Percentiles rank a stretch among this genome's conserved stretches.
Conservation (phyloP, 2,329 filamentous ascomycete genomes). For the Dactylonectria macrodidyma region DNA sequence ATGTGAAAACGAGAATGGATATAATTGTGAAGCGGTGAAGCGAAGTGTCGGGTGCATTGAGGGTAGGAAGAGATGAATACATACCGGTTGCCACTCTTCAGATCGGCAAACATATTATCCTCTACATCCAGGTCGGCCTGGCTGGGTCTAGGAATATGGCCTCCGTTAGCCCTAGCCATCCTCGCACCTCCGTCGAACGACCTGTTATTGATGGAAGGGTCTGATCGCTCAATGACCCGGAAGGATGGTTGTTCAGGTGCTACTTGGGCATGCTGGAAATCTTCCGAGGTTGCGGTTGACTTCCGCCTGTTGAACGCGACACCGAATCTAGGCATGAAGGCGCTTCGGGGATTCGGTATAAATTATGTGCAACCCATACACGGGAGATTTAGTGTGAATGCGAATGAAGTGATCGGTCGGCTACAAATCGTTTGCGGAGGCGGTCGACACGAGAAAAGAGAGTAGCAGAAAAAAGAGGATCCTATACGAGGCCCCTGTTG, state of each 20-base stretch:
- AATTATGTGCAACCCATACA: conserved; percentile 48
- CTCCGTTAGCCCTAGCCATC: conserved; percentile 56
- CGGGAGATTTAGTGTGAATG: conserved; percentile 27
- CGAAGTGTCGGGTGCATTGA: conserved; percentile 17
- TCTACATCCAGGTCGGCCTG: conserved; percentile 61
- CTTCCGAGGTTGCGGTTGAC: conserved; percentile 69
- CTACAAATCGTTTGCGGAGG: conserved; percentile 37
- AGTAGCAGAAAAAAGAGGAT: conserved; percentile 36
- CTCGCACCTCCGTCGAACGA: conserved; percentile 67
- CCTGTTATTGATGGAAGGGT: conserved; percentile 59
- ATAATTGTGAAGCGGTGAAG: conserved; percentile 39
- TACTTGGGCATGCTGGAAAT: conserved; percentile 66
- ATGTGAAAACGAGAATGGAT: conserved; percentile 39
- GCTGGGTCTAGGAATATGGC: conserved; percentile 56
- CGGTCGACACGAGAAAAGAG: conserved; percentile 23
- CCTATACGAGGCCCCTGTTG: conserved; percentile 35
- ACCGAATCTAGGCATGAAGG: conserved; percentile 73
- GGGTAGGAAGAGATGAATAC: conserved; percentile 49
- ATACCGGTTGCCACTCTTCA: conserved; percentile 70
- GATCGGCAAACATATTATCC: conserved; percentile 72
- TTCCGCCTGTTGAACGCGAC: conserved; percentile 73
- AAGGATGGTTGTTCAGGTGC: conserved; percentile 67
- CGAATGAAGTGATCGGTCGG: conserved; percentile 32
- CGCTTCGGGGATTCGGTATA: conserved; percentile 35
- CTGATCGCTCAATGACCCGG: conserved; percentile 70